phyloP scores from a whole-genome alignment of 1,284 basidiomycete species.

The Prillingera fragicola region DNA sequence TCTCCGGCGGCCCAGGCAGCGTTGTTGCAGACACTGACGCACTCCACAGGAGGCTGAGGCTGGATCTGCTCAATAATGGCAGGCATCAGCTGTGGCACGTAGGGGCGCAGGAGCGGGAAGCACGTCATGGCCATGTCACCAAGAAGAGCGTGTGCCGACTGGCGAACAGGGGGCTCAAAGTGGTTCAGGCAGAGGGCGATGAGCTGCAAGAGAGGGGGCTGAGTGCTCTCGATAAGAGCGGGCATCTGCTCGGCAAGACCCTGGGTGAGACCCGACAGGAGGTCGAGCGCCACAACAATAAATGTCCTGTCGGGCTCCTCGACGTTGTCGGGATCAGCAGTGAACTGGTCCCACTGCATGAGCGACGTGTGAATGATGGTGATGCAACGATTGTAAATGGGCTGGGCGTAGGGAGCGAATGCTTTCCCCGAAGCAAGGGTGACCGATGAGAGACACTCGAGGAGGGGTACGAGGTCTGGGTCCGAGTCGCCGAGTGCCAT shows the following conservation, averaged over 20 bases:
- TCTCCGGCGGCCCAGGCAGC: slow-evolving; percentile 99
- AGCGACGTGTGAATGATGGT: slow-evolving; percentile 77
- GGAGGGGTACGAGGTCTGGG: slow-evolving; percentile 85
- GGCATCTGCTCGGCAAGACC: slow-evolving; percentile 77
- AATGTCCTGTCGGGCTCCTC: slow-evolving; percentile 94
- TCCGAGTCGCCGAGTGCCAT: slow-evolving; percentile 81
- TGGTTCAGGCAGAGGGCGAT: slow-evolving; percentile 84
- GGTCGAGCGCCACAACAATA: slow-evolving; percentile 92
- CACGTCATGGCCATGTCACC: slow-evolving; percentile 98
- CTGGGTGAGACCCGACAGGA: slow-evolving; percentile 92
- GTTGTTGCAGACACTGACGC: slow-evolving; percentile 96
- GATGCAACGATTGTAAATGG: slow-evolving; percentile 88
- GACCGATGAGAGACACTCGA: slow-evolving; percentile 96
- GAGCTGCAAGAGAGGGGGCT: slow-evolving; percentile 71
- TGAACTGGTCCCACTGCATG: slow-evolving; percentile 62
- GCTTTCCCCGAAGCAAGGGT: slow-evolving; percentile 93
- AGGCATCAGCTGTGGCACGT: slow-evolving; percentile 81
- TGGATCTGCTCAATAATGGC: slow-evolving; percentile 86
- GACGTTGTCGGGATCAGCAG: slow-evolving; percentile 62
- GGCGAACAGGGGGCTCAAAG: slow-evolving; percentile 88
- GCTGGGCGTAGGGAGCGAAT: slow-evolving; percentile 81
- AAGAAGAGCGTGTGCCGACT: slow-evolving; percentile 93
- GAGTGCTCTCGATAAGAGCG: slow-evolving; percentile 59
- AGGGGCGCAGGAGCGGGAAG: slow-evolving; percentile 67
- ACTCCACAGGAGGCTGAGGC: slow-evolving; percentile 52